Evolutionary conservation across 2,329 filamentous ascomycete species (phyloP).

Genomic region (Diaporthe citriasiana): DNA sequence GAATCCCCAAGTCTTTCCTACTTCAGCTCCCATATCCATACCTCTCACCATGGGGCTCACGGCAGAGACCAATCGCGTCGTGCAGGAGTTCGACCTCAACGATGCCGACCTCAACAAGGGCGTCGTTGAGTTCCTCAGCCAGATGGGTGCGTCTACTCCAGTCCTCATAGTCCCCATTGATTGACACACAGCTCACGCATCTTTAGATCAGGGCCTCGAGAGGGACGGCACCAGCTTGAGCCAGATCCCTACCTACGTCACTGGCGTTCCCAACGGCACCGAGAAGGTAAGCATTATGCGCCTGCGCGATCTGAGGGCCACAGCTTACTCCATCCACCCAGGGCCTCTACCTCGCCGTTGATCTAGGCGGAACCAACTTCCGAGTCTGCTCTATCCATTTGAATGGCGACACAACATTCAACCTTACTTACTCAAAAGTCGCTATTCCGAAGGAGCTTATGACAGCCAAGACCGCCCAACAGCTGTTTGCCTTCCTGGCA

Average conservation of each 20-base stretch:
- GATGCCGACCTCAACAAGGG: constrained; percentile 83
- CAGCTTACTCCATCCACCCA: constrained; percentile 52
- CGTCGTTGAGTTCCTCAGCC: constrained; percentile 86
- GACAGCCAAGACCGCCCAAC: constrained; percentile 86
- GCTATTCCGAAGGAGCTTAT: constrained; percentile 92
- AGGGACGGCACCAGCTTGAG: constrained; percentile 86
- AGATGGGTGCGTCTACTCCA: constrained; percentile 74
- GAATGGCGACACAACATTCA: constrained; percentile 95
- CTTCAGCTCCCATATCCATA: constrained; percentile 66
- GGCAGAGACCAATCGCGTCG: constrained; percentile 83
- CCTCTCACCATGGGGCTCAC: constrained; percentile 72
- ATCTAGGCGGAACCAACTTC: constrained; percentile 98
- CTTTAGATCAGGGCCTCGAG: constrained; percentile 81
- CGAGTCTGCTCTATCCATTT: constrained; percentile 95
- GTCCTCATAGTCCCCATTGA: constrained; percentile 16
- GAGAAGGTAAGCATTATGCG: constrained; percentile 79
- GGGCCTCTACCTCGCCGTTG: constrained; percentile 96
- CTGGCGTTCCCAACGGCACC: constrained; percentile 93
- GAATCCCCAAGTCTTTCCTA: constrained; percentile 68
- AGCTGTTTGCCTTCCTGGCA: constrained; percentile 93
- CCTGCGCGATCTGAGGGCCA: neutral
- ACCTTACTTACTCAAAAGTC: constrained; percentile 92
- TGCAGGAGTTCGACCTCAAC: constrained; percentile 87
- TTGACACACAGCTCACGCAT: constrained; percentile 37
- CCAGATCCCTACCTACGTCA: constrained; percentile 98